Base-by-base conservation (phyloP, 1,284 basidiomycete genomes). In the Singerocomus rubriflavus region DNA sequence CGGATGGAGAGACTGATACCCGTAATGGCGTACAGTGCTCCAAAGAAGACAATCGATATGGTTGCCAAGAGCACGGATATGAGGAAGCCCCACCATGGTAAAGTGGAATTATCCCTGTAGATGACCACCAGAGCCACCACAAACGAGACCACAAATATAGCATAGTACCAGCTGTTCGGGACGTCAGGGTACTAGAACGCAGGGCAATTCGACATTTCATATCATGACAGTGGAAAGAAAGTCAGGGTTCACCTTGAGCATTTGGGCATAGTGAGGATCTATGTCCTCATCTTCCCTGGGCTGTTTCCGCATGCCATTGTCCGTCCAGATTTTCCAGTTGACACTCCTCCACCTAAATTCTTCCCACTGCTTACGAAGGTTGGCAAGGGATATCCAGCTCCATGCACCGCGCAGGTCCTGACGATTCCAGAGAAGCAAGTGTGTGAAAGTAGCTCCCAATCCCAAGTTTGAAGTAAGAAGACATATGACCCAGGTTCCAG, bases 211-310 rank as follows among this genome's bases (percentile, higher is more conserved):
- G 5, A 21, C 2, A 14, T 36, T 13, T 26, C 8, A 33, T 7
- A 13, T 35, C 6, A 29, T 34, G 25, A 27, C 17, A 21, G 21
- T 21, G 21, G 21, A 21, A 16, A 14, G 40, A 29, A 3, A 4
- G 10, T 5, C 14, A 25, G 33, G 11, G 13, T 64, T 48, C 16
- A 73, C 76, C 69, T 76, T 76, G 21, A 78, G 67, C 78, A 81
- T 81, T 55, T 78, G 63, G n/a, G 66, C 67, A 50, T 80, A 80
- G 57, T 81, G 79, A 14, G 78, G 78, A 53, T 81, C 80, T 10
- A 74, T 55, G 29, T 71, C 67, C 33, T 68, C 62, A 33, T 66
- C 60, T 6, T 57, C 57, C 2, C 54, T 51, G 2, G 54, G 48
- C 12, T 65, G 51, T 4, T 68, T 57, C 27, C 70, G 66, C 51